Percentiles rank a stretch among this genome's conserved stretches.
These are phyloP conservation scores for Starmerella apis DNA, from an alignment of 805 yeast species.

Conservation along the genomic window DNA sequence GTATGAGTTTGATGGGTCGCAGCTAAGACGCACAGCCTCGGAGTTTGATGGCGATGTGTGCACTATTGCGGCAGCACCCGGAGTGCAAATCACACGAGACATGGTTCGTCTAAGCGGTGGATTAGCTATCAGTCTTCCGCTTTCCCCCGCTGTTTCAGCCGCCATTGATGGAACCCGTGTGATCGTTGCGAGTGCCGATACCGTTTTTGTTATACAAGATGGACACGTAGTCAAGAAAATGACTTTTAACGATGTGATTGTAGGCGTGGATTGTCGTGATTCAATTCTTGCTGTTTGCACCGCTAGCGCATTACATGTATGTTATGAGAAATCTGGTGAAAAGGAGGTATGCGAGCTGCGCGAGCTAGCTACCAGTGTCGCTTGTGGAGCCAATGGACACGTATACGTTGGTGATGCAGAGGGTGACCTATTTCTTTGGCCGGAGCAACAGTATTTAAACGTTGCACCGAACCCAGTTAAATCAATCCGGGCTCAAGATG, in stretches of 20 bases:
- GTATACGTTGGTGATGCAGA: neutral
- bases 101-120: neutral
- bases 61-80: constrained; percentile 1
- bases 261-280: neutral
- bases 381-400: neutral
- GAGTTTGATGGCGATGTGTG: neutral
- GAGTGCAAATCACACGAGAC: neutral
- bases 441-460: neutral
- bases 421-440: neutral
- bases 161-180: neutral
- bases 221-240: neutral
- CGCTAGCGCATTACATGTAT: neutral
- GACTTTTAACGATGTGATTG: neutral
- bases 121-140: neutral
- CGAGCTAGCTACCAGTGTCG: neutral
- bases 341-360: neutral
- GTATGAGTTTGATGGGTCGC: neutral
- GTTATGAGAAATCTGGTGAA: neutral
- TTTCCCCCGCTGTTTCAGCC: neutral
- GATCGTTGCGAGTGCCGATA: neutral
- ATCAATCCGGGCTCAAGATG: neutral
- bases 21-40: neutral
- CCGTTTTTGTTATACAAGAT: neutral
- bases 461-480: neutral
- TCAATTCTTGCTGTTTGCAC: neutral